phyloP scores from a whole-genome alignment of 805 yeast genomes.

The Blastobotrys peoriensis region DNA sequence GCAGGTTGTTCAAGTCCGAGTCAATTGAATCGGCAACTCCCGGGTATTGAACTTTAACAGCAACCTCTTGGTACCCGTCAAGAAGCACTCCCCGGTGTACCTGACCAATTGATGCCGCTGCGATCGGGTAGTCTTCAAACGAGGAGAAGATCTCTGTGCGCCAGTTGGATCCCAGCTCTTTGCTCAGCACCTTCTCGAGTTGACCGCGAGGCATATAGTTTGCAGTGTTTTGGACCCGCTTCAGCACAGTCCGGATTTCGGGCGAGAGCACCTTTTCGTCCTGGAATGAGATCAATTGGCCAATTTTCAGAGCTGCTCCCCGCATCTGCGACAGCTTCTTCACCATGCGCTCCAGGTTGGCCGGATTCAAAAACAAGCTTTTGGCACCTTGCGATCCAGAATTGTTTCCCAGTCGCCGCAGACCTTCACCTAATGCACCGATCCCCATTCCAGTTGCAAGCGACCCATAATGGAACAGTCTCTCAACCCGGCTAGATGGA shows the following conservation, averaged over 20 bases:
- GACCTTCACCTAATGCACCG: slow-evolving; percentile 73
- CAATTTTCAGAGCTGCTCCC: slow-evolving; percentile 97
- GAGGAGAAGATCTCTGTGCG: slow-evolving; percentile 53
- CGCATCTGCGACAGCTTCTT: slow-evolving; percentile 88
- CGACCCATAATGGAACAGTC: slow-evolving; percentile 88
- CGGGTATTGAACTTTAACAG: slow-evolving; percentile 94
- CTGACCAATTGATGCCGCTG: slow-evolving; percentile 97
- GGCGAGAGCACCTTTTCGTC: slow-evolving; percentile 78
- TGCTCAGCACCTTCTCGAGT: slow-evolving; percentile 63
- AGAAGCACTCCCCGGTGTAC: slow-evolving; percentile 74
- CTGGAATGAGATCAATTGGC: slow-evolving; percentile 96
- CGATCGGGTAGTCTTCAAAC: slow-evolving; percentile 85
- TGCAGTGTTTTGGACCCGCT: slow-evolving; percentile 88
- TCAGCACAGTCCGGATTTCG: slow-evolving; percentile 73
- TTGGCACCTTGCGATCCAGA: slow-evolving; percentile 33
- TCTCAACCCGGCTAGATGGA: slow-evolving; percentile 79
- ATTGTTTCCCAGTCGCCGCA: slow-evolving; percentile 45
- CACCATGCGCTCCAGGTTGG: slow-evolving; percentile 82
- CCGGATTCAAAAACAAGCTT: slow-evolving; percentile 63
- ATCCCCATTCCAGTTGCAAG: slow-evolving; percentile 88
- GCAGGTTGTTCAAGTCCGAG: slow-evolving; percentile 81
- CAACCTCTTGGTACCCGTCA: slow-evolving; percentile 61
- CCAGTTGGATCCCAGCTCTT: slow-evolving; percentile 80
- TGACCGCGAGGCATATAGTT: slow-evolving; percentile 96
- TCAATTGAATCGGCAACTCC: slow-evolving; percentile 93